Evolutionary conservation across 2,329 filamentous ascomycete species (phyloP).

Genomic region (Pseudocercospora eumusae): DNA sequence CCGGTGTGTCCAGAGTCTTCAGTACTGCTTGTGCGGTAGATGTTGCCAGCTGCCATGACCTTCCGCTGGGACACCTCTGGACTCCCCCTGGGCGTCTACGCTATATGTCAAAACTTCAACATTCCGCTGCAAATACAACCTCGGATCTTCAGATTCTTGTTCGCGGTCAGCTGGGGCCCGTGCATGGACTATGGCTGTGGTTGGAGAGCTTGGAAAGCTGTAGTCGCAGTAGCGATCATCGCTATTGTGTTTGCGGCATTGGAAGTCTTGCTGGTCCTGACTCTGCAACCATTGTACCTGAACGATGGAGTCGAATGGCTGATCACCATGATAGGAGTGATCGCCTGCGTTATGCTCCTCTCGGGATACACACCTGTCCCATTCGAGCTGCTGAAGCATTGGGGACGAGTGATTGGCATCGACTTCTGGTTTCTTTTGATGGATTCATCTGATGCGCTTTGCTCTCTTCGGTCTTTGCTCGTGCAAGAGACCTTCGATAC

Average conservation of each 20-base stretch:
- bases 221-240: background rate
- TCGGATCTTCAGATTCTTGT: background rate
- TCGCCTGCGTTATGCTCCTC: background rate
- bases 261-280: background rate
- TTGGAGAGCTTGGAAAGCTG: background rate
- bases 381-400: background rate
- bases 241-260: background rate
- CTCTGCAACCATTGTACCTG: background rate
- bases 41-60: background rate
- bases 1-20: background rate
- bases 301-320: background rate
- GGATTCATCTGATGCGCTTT: background rate
- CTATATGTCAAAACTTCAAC: background rate
- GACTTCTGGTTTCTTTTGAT: background rate
- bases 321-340: background rate
- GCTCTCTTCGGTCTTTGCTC: background rate
- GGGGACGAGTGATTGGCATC: background rate
- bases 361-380: background rate
- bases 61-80: background rate
- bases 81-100: background rate
- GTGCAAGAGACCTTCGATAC: background rate
- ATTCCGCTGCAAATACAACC: background rate
- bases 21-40: background rate
- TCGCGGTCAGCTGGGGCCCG: background rate
- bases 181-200: background rate